These are phyloP conservation scores for Tolypocladium capitatum DNA, from an alignment of 2,329 filamentous ascomycete species.

Conservation along the genomic window DNA sequence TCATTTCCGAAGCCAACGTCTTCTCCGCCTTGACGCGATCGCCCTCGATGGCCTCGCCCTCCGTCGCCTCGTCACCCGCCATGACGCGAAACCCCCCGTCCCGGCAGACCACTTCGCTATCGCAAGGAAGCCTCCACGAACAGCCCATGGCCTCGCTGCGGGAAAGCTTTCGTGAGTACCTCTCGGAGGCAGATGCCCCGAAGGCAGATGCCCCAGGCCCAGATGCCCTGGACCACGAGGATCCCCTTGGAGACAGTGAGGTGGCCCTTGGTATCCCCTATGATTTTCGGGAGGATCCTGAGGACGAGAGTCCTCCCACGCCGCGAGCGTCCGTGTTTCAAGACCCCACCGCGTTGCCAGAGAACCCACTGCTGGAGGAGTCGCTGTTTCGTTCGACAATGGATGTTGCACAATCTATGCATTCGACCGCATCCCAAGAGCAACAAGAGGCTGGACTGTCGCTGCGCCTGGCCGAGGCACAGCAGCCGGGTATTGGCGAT, in stretches of 20 bases:
- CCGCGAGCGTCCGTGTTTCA: constrained; percentile 39
- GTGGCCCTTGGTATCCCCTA: constrained; percentile 44
- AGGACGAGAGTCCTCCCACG: constrained; percentile 29
- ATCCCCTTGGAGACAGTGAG: constrained; percentile 35
- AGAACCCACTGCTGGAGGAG: not conserved
- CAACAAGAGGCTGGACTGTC: not conserved
- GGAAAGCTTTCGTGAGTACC: constrained; percentile 12
- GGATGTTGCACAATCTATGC: constrained; percentile 5
- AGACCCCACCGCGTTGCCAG: constrained; percentile 12
- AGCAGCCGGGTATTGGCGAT: not conserved
- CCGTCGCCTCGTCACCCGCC: constrained; percentile 37
- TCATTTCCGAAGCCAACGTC: constrained; percentile 55
- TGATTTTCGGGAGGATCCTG: constrained; percentile 28
- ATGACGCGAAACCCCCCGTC: constrained; percentile 24
- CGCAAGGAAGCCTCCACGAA: constrained; percentile 13
- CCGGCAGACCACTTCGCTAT: constrained; percentile 15
- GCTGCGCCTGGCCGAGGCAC: not conserved
- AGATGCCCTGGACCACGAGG: constrained; percentile 7
- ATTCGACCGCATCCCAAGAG: constrained; percentile 4
- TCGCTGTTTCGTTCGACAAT: constrained; percentile 16
- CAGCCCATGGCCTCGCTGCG: constrained; percentile 12
- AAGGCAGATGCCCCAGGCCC: not conserved
- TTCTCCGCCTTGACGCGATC: constrained; percentile 48
- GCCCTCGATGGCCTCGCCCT: constrained; percentile 34
- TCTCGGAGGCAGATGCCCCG: constrained; percentile 3